Percentiles rank a stretch among this genome's conserved stretches.
phyloP scores from a whole-genome alignment of 2,329 filamentous ascomycete genomes.

The Neofusicoccum laricinum region DNA sequence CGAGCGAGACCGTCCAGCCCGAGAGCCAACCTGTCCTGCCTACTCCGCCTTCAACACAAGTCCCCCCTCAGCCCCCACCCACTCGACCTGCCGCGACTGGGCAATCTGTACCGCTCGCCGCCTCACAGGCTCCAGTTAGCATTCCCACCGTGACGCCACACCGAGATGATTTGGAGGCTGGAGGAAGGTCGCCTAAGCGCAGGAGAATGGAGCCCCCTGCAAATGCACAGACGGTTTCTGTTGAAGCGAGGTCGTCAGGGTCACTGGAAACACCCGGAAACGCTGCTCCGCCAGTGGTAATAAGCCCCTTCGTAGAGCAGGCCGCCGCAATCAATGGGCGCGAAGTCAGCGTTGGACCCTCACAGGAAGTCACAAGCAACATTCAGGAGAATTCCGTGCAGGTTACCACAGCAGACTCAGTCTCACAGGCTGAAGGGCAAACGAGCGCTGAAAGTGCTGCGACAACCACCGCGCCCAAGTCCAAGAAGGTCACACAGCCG shows the following conservation, averaged over 20 bases:
- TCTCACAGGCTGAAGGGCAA: not conserved
- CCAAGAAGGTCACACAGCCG: not conserved
- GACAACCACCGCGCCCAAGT: not conserved
- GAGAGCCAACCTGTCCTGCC: conserved; percentile 4
- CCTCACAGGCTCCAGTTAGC: not conserved
- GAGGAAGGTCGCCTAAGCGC: conserved; percentile 12
- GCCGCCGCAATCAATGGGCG: not conserved
- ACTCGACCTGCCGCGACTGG: not conserved
- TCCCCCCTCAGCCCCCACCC: not conserved
- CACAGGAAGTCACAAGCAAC: not conserved
- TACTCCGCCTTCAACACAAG: conserved; percentile 14
- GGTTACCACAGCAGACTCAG: not conserved
- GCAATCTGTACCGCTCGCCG: not conserved
- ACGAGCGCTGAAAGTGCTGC: not conserved
- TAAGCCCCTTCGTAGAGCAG: not conserved
- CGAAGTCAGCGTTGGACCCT: not conserved
- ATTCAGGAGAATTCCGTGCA: not conserved
- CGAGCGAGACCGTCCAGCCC: conserved; percentile 19
- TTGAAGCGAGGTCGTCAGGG: not conserved
- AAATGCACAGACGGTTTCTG: not conserved
- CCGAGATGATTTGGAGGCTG: not conserved
- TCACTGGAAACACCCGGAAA: not conserved
- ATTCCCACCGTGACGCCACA: not conserved
- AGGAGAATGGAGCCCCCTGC: not conserved
- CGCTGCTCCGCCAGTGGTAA: not conserved